Evolutionary conservation across 176 grass and related monocot genomes (phyloP), one percentile per base, ranked within the genome.

Genomic region (Carex scoparia): DNA sequence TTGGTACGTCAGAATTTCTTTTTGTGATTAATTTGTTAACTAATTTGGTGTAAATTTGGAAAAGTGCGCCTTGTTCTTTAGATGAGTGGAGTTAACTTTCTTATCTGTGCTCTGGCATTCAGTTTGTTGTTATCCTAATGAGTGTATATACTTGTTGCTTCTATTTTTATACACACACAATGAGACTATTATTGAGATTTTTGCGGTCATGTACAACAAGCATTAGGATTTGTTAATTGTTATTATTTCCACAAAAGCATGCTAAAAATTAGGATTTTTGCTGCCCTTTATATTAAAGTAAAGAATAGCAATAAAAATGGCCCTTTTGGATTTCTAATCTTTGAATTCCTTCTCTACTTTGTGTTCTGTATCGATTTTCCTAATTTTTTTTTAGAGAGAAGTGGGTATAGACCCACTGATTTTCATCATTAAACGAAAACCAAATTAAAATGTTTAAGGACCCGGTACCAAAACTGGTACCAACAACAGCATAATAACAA

Each of bases 1-100:
- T 85, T 98, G 89, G 95, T 98, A 85, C 80, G 65, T 87, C 85
- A 65, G 18, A 79, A 48, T 56, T 76, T 30, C 1, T 65, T 65
- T 18, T 55, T 83, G 10, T 14, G 3, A 27, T 4, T 53, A 54
- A 53, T 55, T 55, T n/a, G 74, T 35, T 32, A 57, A 56, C 53
- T 79, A 57, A 78, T 16, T 55, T 57, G 33, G 40, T 73, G 27
- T 13, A 37, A 58, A 6, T 55, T 14, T 58, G 28, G 30, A 79
- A 37, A 18, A 58, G 30, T 2, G 15, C 4, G 74, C 7, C 18
- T 44, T 32, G 37, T 48, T 10, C 68, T 71, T 55, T 55, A 35
- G 51, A 56, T 56, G 11, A 78, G 53, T 57, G 5, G 74, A 6
- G 74, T 58, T 56, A 27, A 58, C 28, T 58, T 58, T 58, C 14